Conservation (phyloP, 805 yeast genomes). For the Saccharomyces cerevisiae region DNA sequence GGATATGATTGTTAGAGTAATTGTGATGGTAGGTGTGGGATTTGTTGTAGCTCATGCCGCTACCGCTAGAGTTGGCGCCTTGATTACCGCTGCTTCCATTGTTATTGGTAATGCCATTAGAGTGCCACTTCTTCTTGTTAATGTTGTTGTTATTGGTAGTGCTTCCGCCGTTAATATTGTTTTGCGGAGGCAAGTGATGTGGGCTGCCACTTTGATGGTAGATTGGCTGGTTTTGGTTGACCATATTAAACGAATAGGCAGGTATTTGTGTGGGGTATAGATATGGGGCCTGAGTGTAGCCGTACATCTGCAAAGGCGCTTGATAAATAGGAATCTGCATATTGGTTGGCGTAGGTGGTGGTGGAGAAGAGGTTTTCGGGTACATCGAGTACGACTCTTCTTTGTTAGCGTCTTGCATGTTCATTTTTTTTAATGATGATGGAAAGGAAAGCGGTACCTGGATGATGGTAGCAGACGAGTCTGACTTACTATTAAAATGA, state of each 20-base stretch:
- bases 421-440: not conserved
- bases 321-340: slow-evolving; percentile 26
- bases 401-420: slow-evolving; percentile 7
- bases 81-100: slow-evolving; percentile 4
- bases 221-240: slow-evolving; percentile 25
- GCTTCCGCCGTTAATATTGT: slow-evolving; percentile 3
- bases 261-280: slow-evolving; percentile 24
- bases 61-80: slow-evolving; percentile 2
- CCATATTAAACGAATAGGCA: slow-evolving; percentile 22
- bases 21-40: slow-evolving; percentile 13
- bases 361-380: slow-evolving; percentile 28
- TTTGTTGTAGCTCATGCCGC: slow-evolving; percentile 2
- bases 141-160: slow-evolving; percentile 4
- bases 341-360: slow-evolving; percentile 22
- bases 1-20: slow-evolving; percentile 3
- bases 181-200: slow-evolving; percentile 7
- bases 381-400: slow-evolving; percentile 32
- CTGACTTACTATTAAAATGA: not conserved
- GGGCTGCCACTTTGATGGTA: slow-evolving; percentile 11
- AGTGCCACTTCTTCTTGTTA: slow-evolving; percentile 3
- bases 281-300: slow-evolving; percentile 24
- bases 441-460: slow-evolving; percentile 2
- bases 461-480: not conserved
- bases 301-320: slow-evolving; percentile 25
- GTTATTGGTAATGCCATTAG: slow-evolving; percentile 1